A percentile compares a stretch with the other conserved stretches of the same genome.
phyloP scores from a whole-genome alignment of 495 filamentous ascomycete species.

The Lasiosphaeria ovina region DNA sequence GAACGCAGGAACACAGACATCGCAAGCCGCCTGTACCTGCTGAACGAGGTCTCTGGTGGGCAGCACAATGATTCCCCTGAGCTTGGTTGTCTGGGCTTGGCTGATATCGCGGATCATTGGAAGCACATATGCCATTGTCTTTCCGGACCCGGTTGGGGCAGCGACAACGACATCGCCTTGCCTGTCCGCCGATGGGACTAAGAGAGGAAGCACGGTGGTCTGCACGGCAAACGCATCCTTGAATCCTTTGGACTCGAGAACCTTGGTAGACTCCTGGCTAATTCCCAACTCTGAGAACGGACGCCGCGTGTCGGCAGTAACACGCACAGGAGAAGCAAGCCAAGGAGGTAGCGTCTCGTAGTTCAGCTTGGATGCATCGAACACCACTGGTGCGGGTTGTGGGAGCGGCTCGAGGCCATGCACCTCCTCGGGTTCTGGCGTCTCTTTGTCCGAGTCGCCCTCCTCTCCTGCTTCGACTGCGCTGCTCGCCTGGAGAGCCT shows the following conservation, averaged over 20 bases:
- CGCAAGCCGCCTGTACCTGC: conserved; percentile 72
- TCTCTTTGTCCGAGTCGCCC: conserved; percentile 23
- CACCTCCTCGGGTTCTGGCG: conserved; percentile 43
- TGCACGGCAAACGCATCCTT: conserved; percentile 82
- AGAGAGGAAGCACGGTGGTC: conserved; percentile 71
- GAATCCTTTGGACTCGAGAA: conserved; percentile 63
- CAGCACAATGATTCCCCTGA: conserved; percentile 78
- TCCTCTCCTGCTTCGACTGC: conserved; percentile 22
- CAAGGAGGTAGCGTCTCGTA: conserved; percentile 64
- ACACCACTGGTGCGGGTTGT: conserved; percentile 63
- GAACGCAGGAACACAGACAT: conserved; percentile 58
- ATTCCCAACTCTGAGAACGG: conserved; percentile 64
- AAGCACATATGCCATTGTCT: conserved; percentile 87
- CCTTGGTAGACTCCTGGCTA: conserved; percentile 37
- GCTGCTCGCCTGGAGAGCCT: conserved; percentile 35
- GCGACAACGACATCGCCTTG: conserved; percentile 81
- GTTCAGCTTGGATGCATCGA: conserved; percentile 48
- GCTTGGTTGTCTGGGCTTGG: conserved; percentile 52
- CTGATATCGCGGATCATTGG: conserved; percentile 76
- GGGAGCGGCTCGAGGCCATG: conserved; percentile 74
- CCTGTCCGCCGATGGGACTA: conserved; percentile 57
- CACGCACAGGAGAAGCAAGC: conserved; percentile 70
- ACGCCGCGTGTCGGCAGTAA: conserved; percentile 54
- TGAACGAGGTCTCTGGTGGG: conserved; percentile 87
- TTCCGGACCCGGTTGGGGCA: conserved; percentile 89